Evolutionary conservation across 305 asterid genomes (phyloP).

Genomic region (Galium porrigens): DNA sequence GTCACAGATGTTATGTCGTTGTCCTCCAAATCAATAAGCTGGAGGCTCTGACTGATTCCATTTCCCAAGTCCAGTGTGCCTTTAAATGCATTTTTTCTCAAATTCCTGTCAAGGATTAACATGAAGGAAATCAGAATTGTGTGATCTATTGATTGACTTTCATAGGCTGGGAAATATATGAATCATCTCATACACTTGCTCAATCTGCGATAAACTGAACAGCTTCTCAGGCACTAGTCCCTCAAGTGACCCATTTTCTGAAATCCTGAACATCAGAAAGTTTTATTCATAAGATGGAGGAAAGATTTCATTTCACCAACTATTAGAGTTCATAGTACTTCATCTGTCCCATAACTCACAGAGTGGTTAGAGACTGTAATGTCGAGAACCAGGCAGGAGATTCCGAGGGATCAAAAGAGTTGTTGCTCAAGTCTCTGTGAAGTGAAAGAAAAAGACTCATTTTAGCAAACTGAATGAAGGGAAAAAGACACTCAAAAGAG

Average conservation of each 20-base stretch:
- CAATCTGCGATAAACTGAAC: conserved; percentile 25
- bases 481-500: too few species aligned
- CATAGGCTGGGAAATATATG: neutral
- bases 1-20: conserved; percentile 57
- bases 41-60: conserved; percentile 43
- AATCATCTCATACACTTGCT: neutral
- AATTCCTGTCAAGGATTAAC: conserved; percentile 31
- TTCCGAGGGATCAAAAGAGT: conserved; percentile 44
- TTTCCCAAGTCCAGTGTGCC: conserved; percentile 59
- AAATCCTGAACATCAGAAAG: conserved; percentile 35
- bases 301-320: neutral
- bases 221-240: conserved; percentile 54
- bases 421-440: conserved; percentile 85
- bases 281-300: conserved; percentile 10
- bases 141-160: neutral
- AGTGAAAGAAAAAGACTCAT: neutral
- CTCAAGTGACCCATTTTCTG: conserved; percentile 58
- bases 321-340: neutral
- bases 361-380: conserved; percentile 58
- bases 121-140: neutral
- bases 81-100: conserved; percentile 60
- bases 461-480: neutral
- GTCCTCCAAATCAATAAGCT: conserved; percentile 68
- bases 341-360: conserved; percentile 35
- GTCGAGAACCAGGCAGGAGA: conserved; percentile 47